phyloP scores from a whole-genome alignment of 352 stramenopile genomes.

The Phytophthora pini region DNA sequence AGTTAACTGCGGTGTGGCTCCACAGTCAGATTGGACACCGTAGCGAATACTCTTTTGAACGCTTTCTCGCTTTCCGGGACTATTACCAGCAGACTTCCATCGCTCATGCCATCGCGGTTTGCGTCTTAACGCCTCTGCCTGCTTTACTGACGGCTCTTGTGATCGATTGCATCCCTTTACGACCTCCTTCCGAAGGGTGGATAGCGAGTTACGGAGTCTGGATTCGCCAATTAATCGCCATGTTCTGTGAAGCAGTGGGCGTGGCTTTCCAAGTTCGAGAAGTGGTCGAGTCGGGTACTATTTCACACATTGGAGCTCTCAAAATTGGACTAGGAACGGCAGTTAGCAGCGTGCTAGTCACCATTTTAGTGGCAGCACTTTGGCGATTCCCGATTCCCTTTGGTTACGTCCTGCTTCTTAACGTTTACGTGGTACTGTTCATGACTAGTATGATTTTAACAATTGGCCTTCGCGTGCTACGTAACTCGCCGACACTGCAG shows the following conservation, averaged over 20 bases:
- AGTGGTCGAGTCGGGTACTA: slow-evolving; percentile 6
- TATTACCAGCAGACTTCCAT: slow-evolving; percentile 7
- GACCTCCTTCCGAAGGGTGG: slow-evolving; percentile 17
- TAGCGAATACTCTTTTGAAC: slow-evolving; percentile 18
- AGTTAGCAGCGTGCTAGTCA: slow-evolving; percentile 1
- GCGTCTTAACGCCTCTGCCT: slow-evolving; percentile 13
- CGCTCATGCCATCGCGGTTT: neutral
- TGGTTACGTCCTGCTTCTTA: slow-evolving; percentile 6
- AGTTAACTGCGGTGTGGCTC: neutral
- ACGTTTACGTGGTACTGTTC: slow-evolving; percentile 12
- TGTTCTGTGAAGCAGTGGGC: slow-evolving; percentile 6
- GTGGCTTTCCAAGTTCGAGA: slow-evolving; percentile 14
- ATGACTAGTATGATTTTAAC: slow-evolving; percentile 6
- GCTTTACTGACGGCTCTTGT: slow-evolving; percentile 10
- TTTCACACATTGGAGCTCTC: slow-evolving; percentile 8
- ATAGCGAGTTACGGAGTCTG: slow-evolving; percentile 23
- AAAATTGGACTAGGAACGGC: slow-evolving; percentile 12
- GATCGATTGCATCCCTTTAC: slow-evolving; percentile 31
- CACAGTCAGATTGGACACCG: slow-evolving; percentile 18
- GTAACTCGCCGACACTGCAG: neutral
- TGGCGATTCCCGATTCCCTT: slow-evolving; percentile 36
- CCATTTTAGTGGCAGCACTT: slow-evolving; percentile 4
- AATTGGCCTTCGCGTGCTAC: neutral
- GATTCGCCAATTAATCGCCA: slow-evolving; percentile 20
- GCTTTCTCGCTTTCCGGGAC: slow-evolving; percentile 13